These are phyloP conservation scores for Rauvolfia tetraphylla DNA, from an alignment of 257 asterid genomes.

Conservation along the genomic window DNA sequence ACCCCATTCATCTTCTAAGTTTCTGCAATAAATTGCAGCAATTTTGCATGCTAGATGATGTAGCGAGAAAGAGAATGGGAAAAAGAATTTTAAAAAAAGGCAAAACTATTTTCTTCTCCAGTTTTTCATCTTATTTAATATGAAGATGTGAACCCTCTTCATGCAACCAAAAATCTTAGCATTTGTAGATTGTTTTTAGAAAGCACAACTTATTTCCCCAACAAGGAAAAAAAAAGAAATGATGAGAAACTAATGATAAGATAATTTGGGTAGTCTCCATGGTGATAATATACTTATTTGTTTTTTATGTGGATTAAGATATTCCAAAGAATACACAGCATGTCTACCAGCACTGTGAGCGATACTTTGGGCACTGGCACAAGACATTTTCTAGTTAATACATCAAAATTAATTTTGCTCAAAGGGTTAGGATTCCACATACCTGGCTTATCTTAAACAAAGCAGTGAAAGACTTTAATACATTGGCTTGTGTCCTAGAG, in stretches of 20 bases:
- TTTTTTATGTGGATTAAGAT: no score
- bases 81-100: no score
- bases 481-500: not conserved
- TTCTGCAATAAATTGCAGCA: not conserved
- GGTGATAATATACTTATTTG: no score
- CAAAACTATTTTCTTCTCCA: no score
- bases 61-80: no score
- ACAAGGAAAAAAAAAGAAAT: no score
- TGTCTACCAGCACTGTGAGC: not conserved
- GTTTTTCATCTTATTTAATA: not conserved
- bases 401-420: not conserved
- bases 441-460: not conserved
- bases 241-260: not conserved
- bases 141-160: not conserved
- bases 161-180: not conserved
- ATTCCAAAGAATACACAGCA: no score
- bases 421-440: not conserved
- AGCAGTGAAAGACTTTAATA: not conserved
- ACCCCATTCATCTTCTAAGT: not conserved
- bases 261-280: not conserved
- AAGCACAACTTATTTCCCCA: no score
- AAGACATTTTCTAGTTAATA: not conserved
- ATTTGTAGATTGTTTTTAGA: not conserved
- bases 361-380: no score
- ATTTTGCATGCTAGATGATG: not conserved